phyloP scores from a whole-genome alignment of 2,329 filamentous ascomycete species.

The Penicillium griseofulvum region DNA sequence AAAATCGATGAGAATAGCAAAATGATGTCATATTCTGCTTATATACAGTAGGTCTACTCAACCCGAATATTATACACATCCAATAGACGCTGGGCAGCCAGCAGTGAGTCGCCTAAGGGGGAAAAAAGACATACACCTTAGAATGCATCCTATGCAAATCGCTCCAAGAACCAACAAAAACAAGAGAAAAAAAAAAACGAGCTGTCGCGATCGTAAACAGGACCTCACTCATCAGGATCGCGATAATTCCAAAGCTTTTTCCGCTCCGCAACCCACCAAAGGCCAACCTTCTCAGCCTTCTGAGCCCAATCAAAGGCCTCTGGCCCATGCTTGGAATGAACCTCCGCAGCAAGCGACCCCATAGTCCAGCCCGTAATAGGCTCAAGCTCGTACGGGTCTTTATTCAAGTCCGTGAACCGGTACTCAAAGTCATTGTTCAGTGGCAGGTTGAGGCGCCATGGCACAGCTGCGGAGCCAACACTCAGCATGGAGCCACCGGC shows the following conservation, averaged over 20 bases:
- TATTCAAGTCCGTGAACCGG: conserved; percentile 33
- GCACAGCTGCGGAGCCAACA: conserved; percentile 73
- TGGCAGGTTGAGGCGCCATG: conserved; percentile 66
- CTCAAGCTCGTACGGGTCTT: conserved; percentile 34
- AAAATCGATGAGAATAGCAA: not conserved
- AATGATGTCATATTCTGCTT: not conserved
- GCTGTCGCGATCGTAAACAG: not conserved
- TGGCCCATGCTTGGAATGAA: conserved; percentile 28
- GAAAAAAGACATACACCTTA: not conserved
- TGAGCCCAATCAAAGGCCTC: conserved; percentile 35
- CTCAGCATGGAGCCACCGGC: conserved; percentile 50
- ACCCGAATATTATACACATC: not conserved
- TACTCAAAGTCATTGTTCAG: conserved; percentile 67
- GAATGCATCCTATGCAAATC: conserved; percentile 1
- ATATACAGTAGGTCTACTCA: not conserved
- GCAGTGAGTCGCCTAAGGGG: not conserved
- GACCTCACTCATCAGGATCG: not conserved
- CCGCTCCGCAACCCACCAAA: conserved; percentile 40
- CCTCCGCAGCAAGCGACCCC: conserved; percentile 22
- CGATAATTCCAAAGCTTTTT: conserved; percentile 28
- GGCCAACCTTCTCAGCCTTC: conserved; percentile 36
- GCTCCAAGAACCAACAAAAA: not conserved
- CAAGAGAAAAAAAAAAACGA: not conserved
- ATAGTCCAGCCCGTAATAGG: conserved; percentile 32
- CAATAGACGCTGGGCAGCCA: not conserved